Evolutionary conservation across 495 filamentous ascomycete genomes (phyloP), one percentile per base, ranked within the genome.

Genomic region (Chaetomium fimeti): DNA sequence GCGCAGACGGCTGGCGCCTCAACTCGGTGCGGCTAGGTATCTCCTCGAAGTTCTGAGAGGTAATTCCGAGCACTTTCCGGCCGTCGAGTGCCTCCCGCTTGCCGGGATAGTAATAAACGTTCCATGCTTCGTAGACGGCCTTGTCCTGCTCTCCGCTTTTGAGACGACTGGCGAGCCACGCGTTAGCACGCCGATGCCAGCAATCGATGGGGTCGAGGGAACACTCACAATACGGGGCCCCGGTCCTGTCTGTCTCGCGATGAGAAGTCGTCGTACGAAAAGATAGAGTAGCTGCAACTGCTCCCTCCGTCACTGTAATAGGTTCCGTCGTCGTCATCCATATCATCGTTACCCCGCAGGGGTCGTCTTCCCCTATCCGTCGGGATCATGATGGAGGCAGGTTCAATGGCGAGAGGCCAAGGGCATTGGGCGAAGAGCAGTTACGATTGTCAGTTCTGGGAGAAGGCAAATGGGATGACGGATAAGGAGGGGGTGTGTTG

Each of bases 51-150:
- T 58, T 22, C 29, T 66, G 43, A 16, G 47, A 16, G 16, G 36
- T 32, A n/a, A 62, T 11, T 2, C 65, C 65, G 24, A 67, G 49
- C 18, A 56, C 49, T 22, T 63, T 67, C 25, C 12, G n/a, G 12
- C 65, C 60, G 9, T 47, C n/a, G 0, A 52, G 12, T 0, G 7
- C 5, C 43, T 59, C 58, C 36, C 38, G 32, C 32, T 20, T 52
- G n/a, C n/a, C 27, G 27, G 65, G 65, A 22, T 40, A 60, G 45
- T 59, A 62, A 5, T 53, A 18, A 18, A 67, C 60, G 22, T 63
- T 67, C 60, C 60, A 67, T 15, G 65, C 65, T 40, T 67, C 65
- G 29, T 67, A 67, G 16, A 63, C 60, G 9, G 28, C 1, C 40
- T 49, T 55, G 38, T 29, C 25, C 18, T 48, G 32, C 9, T 67